Conservation (phyloP, 78 protist genomes). For the Emiliania huxleyi region DNA sequence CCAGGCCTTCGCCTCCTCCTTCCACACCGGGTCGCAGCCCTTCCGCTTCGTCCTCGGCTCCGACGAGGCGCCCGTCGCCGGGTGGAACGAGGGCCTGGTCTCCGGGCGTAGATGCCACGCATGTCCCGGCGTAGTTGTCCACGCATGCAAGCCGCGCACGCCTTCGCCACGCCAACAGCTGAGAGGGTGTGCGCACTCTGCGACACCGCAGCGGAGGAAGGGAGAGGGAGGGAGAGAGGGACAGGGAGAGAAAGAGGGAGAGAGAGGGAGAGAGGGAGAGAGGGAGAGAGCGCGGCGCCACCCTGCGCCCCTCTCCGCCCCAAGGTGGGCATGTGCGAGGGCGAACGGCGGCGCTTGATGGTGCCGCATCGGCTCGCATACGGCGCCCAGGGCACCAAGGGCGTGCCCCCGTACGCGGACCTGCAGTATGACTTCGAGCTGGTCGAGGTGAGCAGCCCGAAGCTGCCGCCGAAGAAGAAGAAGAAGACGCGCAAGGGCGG, state of each 20-base stretch:
- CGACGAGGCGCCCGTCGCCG: not conserved
- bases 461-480: not conserved
- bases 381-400: not conserved
- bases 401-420: not conserved
- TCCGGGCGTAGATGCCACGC: too few relatives aligned
- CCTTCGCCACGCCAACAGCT: too few relatives aligned
- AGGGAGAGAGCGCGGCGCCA: too few relatives aligned
- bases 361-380: not conserved
- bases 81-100: not conserved
- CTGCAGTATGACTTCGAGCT: constrained; percentile 23
- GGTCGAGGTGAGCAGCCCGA: not conserved
- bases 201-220: too few relatives aligned
- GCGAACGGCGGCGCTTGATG: constrained; percentile 1
- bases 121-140: too few relatives aligned
- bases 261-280: too few relatives aligned
- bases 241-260: too few relatives aligned
- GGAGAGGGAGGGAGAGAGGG: too few relatives aligned
- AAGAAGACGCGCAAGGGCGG: not conserved
- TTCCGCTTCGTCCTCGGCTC: not conserved
- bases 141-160: too few relatives aligned
- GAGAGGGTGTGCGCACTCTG: too few relatives aligned
- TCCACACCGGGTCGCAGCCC: constrained; percentile 1
- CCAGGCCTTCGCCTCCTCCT: not conserved
- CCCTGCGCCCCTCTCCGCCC: too few relatives aligned
- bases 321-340: not conserved